Conservation (phyloP, 371 early-diverging fungal species). For the Basidiobolus meristosporus region DNA sequence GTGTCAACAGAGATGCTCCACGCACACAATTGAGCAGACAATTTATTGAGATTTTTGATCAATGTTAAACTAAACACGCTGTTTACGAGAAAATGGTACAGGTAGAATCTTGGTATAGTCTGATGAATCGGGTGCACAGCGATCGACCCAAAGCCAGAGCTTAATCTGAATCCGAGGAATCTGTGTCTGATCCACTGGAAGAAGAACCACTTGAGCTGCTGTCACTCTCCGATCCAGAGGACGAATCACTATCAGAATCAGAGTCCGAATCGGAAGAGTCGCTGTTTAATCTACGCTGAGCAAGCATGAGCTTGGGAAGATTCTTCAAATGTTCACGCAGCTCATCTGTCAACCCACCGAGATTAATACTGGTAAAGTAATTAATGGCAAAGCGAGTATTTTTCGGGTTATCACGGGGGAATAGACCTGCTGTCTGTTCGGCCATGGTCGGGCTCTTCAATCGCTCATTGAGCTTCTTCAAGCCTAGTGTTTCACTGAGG, state of each 20-base stretch:
- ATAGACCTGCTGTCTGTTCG: constrained; percentile 59
- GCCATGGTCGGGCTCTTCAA: constrained; percentile 41
- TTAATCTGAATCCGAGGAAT: too few species aligned
- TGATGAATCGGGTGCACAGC: too few species aligned
- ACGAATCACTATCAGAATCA: too few species aligned
- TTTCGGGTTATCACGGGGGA: constrained; percentile 75
- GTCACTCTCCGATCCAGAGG: constrained; percentile 2
- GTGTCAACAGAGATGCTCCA: too few species aligned
- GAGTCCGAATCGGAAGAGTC: constrained; percentile 2
- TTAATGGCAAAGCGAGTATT: constrained; percentile 93
- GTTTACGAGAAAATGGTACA: too few species aligned
- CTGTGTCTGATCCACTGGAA: neutral
- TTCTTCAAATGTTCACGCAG: constrained; percentile 62
- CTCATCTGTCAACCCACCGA: constrained; percentile 86
- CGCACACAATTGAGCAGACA: too few species aligned
- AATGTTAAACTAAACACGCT: too few species aligned
- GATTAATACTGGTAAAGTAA: constrained; percentile 86
- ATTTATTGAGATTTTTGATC: too few species aligned
- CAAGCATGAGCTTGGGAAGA: neutral
- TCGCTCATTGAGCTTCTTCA: constrained; percentile 53
- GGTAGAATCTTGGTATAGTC: too few species aligned
- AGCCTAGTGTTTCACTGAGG: constrained; percentile 61
- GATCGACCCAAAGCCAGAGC: too few species aligned
- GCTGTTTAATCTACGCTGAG: neutral
- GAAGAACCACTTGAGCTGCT: neutral